These are phyloP conservation scores for Phytophthora syringae DNA, from an alignment of 352 stramenopile species.

Conservation along the genomic window DNA sequence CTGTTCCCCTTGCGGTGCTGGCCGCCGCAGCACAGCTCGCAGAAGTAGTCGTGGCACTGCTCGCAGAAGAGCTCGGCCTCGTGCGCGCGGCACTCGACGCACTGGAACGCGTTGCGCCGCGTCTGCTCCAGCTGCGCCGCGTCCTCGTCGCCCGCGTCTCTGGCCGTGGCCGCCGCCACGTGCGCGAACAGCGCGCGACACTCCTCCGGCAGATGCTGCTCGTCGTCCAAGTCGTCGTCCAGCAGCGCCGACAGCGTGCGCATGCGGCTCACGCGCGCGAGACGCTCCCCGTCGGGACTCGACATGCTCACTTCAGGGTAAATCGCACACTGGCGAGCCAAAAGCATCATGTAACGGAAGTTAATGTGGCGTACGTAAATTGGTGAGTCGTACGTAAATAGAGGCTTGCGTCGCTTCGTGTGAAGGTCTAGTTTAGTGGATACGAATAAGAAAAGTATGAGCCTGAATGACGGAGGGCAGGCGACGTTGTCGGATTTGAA, in stretches of 20 bases:
- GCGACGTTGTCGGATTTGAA: constrained; percentile 69
- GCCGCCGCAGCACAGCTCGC: constrained; percentile 79
- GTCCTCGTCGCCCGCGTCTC: constrained; percentile 32
- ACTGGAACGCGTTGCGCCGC: constrained; percentile 54
- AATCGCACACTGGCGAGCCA: constrained; percentile 22
- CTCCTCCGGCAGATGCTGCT: constrained; percentile 57
- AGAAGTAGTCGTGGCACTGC: constrained; percentile 91
- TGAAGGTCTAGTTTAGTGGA: too few relatives aligned
- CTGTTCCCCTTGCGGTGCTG: constrained; percentile 89
- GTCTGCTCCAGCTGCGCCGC: constrained; percentile 38
- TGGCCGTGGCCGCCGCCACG: constrained; percentile 26
- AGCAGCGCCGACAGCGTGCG: constrained; percentile 84
- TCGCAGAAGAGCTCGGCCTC: constrained; percentile 84
- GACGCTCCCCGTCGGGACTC: constrained; percentile 33
- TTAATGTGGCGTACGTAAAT: constrained; percentile 18
- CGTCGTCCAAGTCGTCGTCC: constrained; percentile 65
- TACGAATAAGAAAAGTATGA: background rate
- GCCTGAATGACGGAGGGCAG: constrained; percentile 21
- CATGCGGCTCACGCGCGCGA: constrained; percentile 71
- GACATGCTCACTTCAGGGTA: constrained; percentile 19
- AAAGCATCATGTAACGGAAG: constrained; percentile 25
- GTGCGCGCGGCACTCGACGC: constrained; percentile 75
- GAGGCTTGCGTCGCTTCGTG: constrained; percentile 28
- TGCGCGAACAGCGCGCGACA: constrained; percentile 58
- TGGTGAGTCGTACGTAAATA: too few relatives aligned